Evolutionary conservation across 768 basidiomycete genomes (phyloP), one percentile per base, ranked within the genome.

Genomic region (Phanerochaete carnosa): DNA sequence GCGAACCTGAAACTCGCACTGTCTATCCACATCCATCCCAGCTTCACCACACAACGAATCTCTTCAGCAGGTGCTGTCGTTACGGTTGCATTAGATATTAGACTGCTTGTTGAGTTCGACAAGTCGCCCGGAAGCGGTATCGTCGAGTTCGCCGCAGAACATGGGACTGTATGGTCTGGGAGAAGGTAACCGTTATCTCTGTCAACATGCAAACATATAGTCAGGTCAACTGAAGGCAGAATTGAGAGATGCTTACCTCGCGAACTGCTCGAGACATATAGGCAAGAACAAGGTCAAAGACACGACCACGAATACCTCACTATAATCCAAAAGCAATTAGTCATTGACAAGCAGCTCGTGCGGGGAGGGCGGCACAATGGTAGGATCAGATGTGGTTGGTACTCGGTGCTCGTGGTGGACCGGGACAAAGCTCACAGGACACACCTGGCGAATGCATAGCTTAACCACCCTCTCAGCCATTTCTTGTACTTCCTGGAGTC

Each of bases 1-100:
- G 68, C 83, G 45, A 55, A 92, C 94, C 93, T 95, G 72, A 94
- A 96, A 69, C 93, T 94, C 1, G 95, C 94, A 13, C 81, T 93
- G 69, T 96, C 95, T 53, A 95, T 83, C 94, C 94, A 96, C 1
- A 78, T 61, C 84, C 93, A 93, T 0, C 85, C 86, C 58, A 96
- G 77, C 70, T 85, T 85, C 26, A 95, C 93, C 4, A 89, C 90
- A 72, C 94, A 96, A 28, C 89, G 80, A 16, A 61, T 66, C 4
- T 72, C 79, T 7, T 72, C 72, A n/a, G 75, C 72, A 2, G 67
- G 68, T 0, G 61, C 59, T 2, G 64, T 61, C 1, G 66, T 49
- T 0, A 49, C 45, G 59, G 19, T 23, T n/a, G 60, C 15, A 26
- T 64, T 46, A 25, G 45, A 58, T 11, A 47, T 15, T 13, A n/a